Conservation (phyloP, 2,329 filamentous ascomycete species). For the Neodidymelliopsis sp. region DNA sequence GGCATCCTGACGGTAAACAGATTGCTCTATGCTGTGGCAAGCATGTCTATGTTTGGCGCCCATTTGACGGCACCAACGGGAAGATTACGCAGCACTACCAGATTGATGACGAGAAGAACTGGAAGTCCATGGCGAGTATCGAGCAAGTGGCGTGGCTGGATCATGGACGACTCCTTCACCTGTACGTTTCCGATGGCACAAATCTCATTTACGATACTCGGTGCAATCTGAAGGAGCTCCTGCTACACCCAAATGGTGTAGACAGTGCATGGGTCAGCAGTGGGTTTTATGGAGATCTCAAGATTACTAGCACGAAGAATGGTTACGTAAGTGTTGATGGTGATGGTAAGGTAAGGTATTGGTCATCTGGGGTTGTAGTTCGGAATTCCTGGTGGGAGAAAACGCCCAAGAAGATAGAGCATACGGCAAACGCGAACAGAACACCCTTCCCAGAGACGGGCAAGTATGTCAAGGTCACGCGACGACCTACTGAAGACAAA, state of each 20-base stretch:
- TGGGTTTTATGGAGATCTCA: slow-evolving; percentile 25
- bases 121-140: slow-evolving; percentile 15
- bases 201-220: slow-evolving; percentile 33
- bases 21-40: slow-evolving; percentile 31
- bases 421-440: background rate
- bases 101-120: slow-evolving; percentile 14
- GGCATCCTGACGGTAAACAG: slow-evolving; percentile 34
- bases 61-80: slow-evolving; percentile 27
- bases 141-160: slow-evolving; percentile 27
- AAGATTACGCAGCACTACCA: slow-evolving; percentile 29
- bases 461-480: slow-evolving; percentile 32
- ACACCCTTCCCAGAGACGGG: slow-evolving; percentile 24
- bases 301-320: slow-evolving; percentile 13
- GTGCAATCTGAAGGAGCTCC: slow-evolving; percentile 38
- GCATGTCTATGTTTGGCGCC: slow-evolving; percentile 34
- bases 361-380: slow-evolving; percentile 18
- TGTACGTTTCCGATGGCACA: slow-evolving; percentile 30
- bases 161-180: slow-evolving; percentile 23
- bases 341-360: slow-evolving; percentile 36
- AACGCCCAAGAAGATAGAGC: slow-evolving; percentile 1
- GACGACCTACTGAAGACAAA: slow-evolving; percentile 1
- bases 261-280: slow-evolving; percentile 8
- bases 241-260: slow-evolving; percentile 26
- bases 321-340: slow-evolving; percentile 36
- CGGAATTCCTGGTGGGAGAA: slow-evolving; percentile 28